These are phyloP conservation scores for Aspergillus unguis DNA, from an alignment of 2,329 filamentous ascomycete species.

Conservation along the genomic window DNA sequence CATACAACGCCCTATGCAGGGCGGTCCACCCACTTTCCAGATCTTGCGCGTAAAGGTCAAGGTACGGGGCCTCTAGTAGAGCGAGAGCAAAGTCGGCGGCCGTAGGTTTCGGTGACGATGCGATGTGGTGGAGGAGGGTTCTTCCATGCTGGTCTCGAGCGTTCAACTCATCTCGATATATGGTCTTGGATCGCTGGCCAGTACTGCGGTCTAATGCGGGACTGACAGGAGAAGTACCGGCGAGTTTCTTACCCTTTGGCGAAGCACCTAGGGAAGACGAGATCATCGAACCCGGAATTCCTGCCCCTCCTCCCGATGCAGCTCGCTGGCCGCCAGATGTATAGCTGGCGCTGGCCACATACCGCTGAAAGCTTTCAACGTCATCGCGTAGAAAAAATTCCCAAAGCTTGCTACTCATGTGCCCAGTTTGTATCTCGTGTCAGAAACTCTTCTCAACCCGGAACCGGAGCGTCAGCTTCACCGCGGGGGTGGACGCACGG, in stretches of 20 bases:
- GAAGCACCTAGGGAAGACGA: constrained; percentile 31
- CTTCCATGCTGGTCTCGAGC: constrained; percentile 76
- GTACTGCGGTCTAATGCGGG: constrained; percentile 42
- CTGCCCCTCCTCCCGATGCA: constrained; percentile 26
- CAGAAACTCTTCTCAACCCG: constrained; percentile 51
- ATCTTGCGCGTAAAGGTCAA: constrained; percentile 86
- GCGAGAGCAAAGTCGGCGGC: constrained; percentile 73
- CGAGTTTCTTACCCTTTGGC: constrained; percentile 49
- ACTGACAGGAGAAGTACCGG: constrained; percentile 46
- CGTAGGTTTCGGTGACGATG: constrained; percentile 67
- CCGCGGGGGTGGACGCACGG: constrained; percentile 70
- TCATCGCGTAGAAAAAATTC: constrained; percentile 96
- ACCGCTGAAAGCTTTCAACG: constrained; percentile 88
- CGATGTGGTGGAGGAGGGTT: constrained; percentile 79
- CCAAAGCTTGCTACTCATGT: constrained; percentile 97
- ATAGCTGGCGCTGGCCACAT: constrained; percentile 70
- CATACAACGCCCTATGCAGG: constrained; percentile 84
- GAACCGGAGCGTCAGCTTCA: constrained; percentile 81
- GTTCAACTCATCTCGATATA: constrained; percentile 71
- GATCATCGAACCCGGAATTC: constrained; percentile 29
- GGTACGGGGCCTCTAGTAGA: constrained; percentile 74
- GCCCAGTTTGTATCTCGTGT: constrained; percentile 40
- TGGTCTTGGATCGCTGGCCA: constrained; percentile 25
- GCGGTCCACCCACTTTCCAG: constrained; percentile 94
- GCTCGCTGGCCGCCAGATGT: constrained; percentile 34